These are phyloP conservation scores for Phytophthora uliginosa DNA, from an alignment of 352 stramenopile species.

Conservation along the genomic window DNA sequence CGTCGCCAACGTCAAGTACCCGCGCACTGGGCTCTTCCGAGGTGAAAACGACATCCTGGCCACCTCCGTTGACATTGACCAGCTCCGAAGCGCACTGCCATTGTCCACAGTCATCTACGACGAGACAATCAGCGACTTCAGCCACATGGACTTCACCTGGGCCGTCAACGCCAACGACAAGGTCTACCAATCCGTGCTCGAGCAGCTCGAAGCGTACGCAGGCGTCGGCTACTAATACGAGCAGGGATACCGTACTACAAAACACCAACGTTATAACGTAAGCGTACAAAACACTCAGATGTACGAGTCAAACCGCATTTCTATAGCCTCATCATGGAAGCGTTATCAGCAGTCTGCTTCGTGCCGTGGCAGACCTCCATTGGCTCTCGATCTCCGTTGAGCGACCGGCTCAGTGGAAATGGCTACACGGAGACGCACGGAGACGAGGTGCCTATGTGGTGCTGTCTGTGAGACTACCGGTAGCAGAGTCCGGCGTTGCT, in stretches of 20 bases:
- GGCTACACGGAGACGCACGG: slow-evolving; percentile 14
- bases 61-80: slow-evolving; percentile 39
- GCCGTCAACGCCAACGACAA: slow-evolving; percentile 44
- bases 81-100: slow-evolving; percentile 43
- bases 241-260: not conserved
- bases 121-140: slow-evolving; percentile 45
- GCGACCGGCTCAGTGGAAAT: not conserved
- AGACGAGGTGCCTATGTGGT: not conserved
- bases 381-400: slow-evolving; percentile 9
- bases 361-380: slow-evolving; percentile 14
- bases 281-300: too few species aligned
- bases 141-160: slow-evolving; percentile 69
- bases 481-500: slow-evolving; percentile 5
- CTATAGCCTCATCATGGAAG: not conserved
- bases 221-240: slow-evolving; percentile 45
- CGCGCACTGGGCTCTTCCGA: slow-evolving; percentile 50
- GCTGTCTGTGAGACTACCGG: not conserved
- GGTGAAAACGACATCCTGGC: slow-evolving; percentile 50
- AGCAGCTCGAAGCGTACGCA: slow-evolving; percentile 48
- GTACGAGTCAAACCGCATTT: too few species aligned
- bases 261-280: not conserved
- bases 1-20: slow-evolving; percentile 46
- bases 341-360: slow-evolving; percentile 8
- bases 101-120: slow-evolving; percentile 49
- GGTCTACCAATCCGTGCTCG: slow-evolving; percentile 56